Percentiles rank a stretch among this genome's conserved stretches.
These are phyloP conservation scores for Coriaria nepalensis DNA, from an alignment of 306 rosid species.

Conservation along the genomic window DNA sequence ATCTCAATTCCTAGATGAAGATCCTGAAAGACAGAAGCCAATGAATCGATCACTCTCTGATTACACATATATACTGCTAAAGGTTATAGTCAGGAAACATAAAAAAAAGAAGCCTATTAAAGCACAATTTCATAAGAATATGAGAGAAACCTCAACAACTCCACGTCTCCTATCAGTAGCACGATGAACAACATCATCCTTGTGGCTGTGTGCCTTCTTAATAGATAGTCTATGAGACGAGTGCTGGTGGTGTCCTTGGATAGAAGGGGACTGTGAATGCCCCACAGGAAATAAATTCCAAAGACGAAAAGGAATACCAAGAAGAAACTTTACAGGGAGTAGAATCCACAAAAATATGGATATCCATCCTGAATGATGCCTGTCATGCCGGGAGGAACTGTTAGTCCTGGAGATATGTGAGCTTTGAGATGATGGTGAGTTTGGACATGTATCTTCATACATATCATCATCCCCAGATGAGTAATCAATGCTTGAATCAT, in stretches of 20 bases:
- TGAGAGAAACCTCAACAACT: constrained; percentile 59
- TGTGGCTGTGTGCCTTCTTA: constrained; percentile 40
- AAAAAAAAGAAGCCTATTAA: neutral
- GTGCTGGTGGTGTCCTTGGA: constrained; percentile 20
- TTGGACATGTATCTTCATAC: constrained; percentile 31
- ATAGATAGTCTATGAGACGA: constrained; percentile 17
- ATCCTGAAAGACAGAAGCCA: constrained; percentile 35
- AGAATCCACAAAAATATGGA: constrained; percentile 41
- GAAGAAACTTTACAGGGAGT: constrained; percentile 40
- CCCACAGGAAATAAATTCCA: constrained; percentile 18
- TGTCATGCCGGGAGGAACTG: constrained; percentile 21
- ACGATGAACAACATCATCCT: constrained; percentile 62
- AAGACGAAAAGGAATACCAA: constrained; percentile 37
- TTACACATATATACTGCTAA: too few species aligned
- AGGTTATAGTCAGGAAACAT: neutral
- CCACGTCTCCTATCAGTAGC: constrained; percentile 89
- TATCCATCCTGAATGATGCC: constrained; percentile 37
- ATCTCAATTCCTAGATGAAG: constrained; percentile 77
- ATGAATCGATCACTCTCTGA: too few species aligned
- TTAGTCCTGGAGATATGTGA: constrained; percentile 45
- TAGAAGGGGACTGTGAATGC: constrained; percentile 15
- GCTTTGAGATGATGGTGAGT: constrained; percentile 51
- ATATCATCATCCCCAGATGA: constrained; percentile 58
- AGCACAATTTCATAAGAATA: constrained; percentile 6
- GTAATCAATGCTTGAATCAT: constrained; percentile 49